Conservation (phyloP, 208 protist genomes). For the Wallacemonas sp. region DNA sequence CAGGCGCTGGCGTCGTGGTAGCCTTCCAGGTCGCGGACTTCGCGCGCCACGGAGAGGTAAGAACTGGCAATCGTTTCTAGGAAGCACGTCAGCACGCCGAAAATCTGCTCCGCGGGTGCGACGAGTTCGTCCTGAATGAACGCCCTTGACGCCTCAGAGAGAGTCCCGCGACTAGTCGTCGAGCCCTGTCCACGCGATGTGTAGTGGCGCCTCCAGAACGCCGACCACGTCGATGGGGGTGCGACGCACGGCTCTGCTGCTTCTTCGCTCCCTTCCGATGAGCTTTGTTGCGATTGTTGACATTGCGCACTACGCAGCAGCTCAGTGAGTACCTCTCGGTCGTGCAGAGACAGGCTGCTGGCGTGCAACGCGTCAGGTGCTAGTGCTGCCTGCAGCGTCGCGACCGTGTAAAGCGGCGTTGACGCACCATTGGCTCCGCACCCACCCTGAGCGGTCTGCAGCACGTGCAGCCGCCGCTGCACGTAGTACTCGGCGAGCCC, state of each 20-base stretch:
- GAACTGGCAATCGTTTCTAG: conserved; percentile 3
- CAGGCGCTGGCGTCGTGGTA: background rate
- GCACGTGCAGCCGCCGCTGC: conserved; percentile 1
- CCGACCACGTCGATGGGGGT: background rate
- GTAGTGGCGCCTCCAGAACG: conserved; percentile 3
- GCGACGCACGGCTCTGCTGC: background rate
- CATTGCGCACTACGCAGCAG: background rate
- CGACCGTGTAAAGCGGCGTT: background rate
- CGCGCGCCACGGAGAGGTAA: background rate
- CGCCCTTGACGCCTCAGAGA: background rate
- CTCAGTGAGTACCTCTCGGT: background rate
- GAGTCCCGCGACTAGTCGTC: background rate
- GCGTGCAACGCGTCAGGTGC: background rate
- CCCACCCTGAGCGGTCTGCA: background rate
- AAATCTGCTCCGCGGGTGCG: conserved; percentile 3
- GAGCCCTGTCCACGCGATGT: background rate
- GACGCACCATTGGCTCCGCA: too few species aligned
- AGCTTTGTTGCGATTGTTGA: too few species aligned
- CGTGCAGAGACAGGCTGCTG: background rate
- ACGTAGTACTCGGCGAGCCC: conserved; percentile 46
- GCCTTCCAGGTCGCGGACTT: conserved; percentile 1
- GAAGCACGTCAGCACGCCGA: conserved; percentile 2
- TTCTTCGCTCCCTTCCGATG: too few species aligned
- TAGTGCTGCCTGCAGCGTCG: background rate
- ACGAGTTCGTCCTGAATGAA: conserved; percentile 3